A percentile compares a stretch with the other conserved stretches of the same genome.
phyloP scores from a whole-genome alignment of 1,284 basidiomycete genomes.

The Moniliophthora roreri region DNA sequence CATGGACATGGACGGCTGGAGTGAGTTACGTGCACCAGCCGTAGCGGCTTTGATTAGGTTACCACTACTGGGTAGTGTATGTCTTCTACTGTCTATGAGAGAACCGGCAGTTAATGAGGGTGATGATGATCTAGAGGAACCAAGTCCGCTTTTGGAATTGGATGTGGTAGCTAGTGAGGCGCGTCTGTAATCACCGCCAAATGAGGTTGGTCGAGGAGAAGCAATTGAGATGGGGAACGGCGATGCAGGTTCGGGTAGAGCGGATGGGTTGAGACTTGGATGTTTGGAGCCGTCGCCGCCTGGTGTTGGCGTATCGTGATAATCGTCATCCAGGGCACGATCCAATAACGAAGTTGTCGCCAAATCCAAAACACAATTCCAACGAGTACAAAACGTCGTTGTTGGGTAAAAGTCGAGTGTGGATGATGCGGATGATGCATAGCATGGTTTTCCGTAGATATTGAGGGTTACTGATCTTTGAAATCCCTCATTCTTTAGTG shows the following conservation, averaged over 20 bases:
- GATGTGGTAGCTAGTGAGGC: not conserved
- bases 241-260: slow-evolving; percentile 20
- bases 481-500: slow-evolving; percentile 38
- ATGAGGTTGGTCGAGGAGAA: not conserved
- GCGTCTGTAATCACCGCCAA: not conserved
- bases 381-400: slow-evolving; percentile 72
- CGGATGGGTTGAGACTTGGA: not conserved
- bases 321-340: slow-evolving; percentile 1
- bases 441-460: slow-evolving; percentile 69
- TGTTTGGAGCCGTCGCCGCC: slow-evolving; percentile 8
- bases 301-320: slow-evolving; percentile 23
- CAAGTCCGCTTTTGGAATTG: not conserved
- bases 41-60: slow-evolving; percentile 3
- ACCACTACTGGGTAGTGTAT: not conserved
- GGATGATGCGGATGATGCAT: slow-evolving; percentile 15
- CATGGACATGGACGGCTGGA: too few relatives aligned
- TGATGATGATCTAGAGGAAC: not conserved
- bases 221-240: slow-evolving; percentile 18
- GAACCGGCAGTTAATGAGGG: not conserved
- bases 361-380: slow-evolving; percentile 87
- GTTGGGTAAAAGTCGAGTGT: slow-evolving; percentile 54
- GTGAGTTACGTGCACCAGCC: slow-evolving; percentile 1
- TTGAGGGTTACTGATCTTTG: slow-evolving; percentile 78
- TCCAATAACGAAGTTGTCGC: slow-evolving; percentile 33
- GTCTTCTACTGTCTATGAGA: not conserved